phyloP scores from a whole-genome alignment of 805 yeast species.

The Lachancea thermotolerans region DNA sequence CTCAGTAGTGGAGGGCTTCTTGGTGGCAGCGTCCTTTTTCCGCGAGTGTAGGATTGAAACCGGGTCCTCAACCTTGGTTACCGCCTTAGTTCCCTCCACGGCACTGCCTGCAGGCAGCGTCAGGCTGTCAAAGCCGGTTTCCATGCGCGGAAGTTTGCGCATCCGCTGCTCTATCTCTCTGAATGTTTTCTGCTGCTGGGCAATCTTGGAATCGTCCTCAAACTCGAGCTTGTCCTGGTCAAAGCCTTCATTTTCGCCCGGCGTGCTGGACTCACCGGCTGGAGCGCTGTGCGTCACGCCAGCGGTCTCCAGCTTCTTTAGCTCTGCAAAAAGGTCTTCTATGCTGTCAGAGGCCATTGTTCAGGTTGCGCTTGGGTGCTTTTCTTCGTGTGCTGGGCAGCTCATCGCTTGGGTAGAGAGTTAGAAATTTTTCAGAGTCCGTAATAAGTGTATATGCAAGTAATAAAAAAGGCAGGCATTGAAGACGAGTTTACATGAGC shows the following conservation, averaged over 20 bases:
- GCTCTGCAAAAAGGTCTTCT: conserved; percentile 17
- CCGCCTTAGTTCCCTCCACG: conserved; percentile 4
- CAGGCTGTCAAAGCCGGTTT: conserved; percentile 23
- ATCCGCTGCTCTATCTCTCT: conserved; percentile 23
- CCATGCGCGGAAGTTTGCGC: conserved; percentile 26
- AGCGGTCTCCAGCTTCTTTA: conserved; percentile 9
- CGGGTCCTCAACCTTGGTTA: conserved; percentile 10
- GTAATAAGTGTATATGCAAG: background rate
- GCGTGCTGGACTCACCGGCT: background rate
- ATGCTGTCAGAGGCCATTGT: conserved; percentile 11
- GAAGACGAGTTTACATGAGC: too few species aligned
- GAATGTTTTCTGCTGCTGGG: conserved; percentile 16
- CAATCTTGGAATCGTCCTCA: conserved; percentile 8
- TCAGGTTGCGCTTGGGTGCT: background rate
- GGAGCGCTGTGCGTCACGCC: background rate
- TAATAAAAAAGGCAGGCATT: too few species aligned
- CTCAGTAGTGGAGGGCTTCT: conserved; percentile 23
- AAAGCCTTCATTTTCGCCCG: background rate
- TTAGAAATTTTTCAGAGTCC: conserved; percentile 5
- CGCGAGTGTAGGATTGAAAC: conserved; percentile 10
- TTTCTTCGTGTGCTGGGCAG: background rate
- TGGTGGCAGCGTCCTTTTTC: conserved; percentile 8
- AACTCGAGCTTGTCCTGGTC: conserved; percentile 12
- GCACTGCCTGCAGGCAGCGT: conserved; percentile 10
- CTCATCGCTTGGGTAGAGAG: conserved; percentile 7